These are phyloP conservation scores for Albifimbria verrucaria DNA, from an alignment of 2,329 filamentous ascomycete genomes.

Conservation along the genomic window DNA sequence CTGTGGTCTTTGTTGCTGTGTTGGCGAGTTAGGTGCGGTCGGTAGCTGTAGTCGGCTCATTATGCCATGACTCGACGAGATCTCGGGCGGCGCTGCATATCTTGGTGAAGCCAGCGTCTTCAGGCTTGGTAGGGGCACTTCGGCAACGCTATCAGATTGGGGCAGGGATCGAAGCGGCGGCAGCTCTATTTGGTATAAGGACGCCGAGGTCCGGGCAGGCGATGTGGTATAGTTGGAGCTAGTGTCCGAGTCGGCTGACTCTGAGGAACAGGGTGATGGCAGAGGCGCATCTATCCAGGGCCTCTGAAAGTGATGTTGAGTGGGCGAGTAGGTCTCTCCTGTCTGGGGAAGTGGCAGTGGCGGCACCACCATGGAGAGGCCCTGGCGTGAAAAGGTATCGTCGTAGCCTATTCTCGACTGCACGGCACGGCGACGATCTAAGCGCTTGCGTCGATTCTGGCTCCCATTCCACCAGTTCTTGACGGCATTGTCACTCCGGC, in stretches of 20 bases:
- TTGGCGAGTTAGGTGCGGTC: constrained; percentile 24
- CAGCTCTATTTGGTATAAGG: constrained; percentile 37
- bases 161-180: constrained; percentile 27
- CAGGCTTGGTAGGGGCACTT: constrained; percentile 25
- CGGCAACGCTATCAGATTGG: constrained; percentile 6
- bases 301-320: constrained; percentile 13
- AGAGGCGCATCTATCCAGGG: constrained; percentile 28
- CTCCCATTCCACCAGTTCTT: constrained; percentile 99
- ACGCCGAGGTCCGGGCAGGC: constrained; percentile 37
- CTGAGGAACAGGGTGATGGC: constrained; percentile 36
- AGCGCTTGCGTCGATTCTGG: constrained; percentile 72
- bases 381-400: constrained; percentile 16
- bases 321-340: constrained; percentile 9
- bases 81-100: constrained; percentile 8
- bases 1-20: constrained; percentile 13
- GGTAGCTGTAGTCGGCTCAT: constrained; percentile 19
- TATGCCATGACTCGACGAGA: constrained; percentile 9
- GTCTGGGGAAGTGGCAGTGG: constrained; percentile 11
- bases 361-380: constrained; percentile 25
- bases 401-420: constrained; percentile 6
- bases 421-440: constrained; percentile 34
- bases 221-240: constrained; percentile 62
- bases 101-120: constrained; percentile 11
- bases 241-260: constrained; percentile 61
- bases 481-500: constrained; percentile 89